phyloP scores from a whole-genome alignment of 768 basidiomycete genomes.

The Kwoniella sp. region DNA sequence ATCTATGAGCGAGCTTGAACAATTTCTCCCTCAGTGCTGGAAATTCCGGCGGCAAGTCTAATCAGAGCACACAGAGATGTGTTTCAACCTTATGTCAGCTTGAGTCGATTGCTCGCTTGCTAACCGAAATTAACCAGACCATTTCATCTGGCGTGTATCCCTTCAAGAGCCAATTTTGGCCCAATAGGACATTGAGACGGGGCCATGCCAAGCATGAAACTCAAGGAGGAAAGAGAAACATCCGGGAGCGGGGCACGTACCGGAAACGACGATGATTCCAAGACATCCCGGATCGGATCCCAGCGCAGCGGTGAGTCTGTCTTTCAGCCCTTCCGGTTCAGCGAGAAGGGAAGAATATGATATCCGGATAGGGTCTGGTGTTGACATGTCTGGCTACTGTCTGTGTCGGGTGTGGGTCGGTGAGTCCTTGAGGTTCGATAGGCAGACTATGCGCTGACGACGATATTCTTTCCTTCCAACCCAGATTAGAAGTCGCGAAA shows the following conservation, averaged over 20 bases:
- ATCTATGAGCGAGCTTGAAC: slow-evolving; percentile 72
- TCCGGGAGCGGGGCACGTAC: slow-evolving; percentile 21
- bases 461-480: too few species aligned
- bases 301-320: slow-evolving; percentile 33
- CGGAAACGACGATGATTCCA: slow-evolving; percentile 49
- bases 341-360: not conserved
- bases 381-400: not conserved
- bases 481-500: too few species aligned
- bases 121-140: too few species aligned
- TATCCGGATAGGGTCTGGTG: slow-evolving; percentile 2
- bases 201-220: too few species aligned
- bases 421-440: too few species aligned
- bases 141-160: too few species aligned
- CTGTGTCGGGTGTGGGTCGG: not conserved
- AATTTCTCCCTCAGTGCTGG: slow-evolving; percentile 67
- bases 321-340: slow-evolving; percentile 1
- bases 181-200: too few species aligned
- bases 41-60: slow-evolving; percentile 64
- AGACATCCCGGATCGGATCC: slow-evolving; percentile 48
- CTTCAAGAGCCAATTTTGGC: too few species aligned
- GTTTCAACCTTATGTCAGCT: not conserved
- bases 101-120: not conserved
- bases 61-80: not conserved
- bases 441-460: too few species aligned
- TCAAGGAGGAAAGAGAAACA: not conserved